Conservation (phyloP, 768 basidiomycete genomes). For the Termitomyces sp. region DNA sequence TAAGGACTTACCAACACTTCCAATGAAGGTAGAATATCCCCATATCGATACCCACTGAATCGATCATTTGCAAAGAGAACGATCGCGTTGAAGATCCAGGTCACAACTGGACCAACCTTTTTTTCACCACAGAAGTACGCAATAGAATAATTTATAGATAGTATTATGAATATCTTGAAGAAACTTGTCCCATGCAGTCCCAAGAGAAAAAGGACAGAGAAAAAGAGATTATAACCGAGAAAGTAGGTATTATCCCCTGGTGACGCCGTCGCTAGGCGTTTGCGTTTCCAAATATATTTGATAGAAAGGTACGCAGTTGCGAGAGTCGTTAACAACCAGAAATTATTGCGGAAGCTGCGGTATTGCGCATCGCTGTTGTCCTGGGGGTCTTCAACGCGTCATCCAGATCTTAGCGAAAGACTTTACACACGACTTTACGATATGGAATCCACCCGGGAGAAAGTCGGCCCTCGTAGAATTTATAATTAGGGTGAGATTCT, state of each 20-base stretch:
- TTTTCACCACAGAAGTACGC: constrained; percentile 40
- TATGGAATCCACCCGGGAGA: constrained; percentile 80
- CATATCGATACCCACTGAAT: constrained; percentile 69
- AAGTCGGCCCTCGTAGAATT: constrained; percentile 49
- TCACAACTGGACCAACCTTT: constrained; percentile 42
- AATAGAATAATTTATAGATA: constrained; percentile 65
- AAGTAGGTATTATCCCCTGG: constrained; percentile 26
- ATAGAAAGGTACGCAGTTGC: constrained; percentile 48
- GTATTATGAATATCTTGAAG: constrained; percentile 71
- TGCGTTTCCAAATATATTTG: constrained; percentile 46
- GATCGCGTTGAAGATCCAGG: constrained; percentile 74
- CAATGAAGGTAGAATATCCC: constrained; percentile 47
- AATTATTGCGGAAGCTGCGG: constrained; percentile 76
- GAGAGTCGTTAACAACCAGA: constrained; percentile 53
- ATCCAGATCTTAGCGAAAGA: constrained; percentile 1
- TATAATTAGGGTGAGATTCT: constrained; percentile 78
- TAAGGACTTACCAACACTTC: constrained; percentile 52
- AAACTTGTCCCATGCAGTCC: constrained; percentile 78
- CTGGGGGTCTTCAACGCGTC: constrained; percentile 33
- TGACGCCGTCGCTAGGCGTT: constrained; percentile 19
- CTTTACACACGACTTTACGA: constrained; percentile 59
- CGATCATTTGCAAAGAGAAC: constrained; percentile 77
- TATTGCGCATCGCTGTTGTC: constrained; percentile 94
- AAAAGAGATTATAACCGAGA: constrained; percentile 53
- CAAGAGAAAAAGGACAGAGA: constrained; percentile 60